Conservation (phyloP, 164 flowering plant genomes). For the Annona squamosa region DNA sequence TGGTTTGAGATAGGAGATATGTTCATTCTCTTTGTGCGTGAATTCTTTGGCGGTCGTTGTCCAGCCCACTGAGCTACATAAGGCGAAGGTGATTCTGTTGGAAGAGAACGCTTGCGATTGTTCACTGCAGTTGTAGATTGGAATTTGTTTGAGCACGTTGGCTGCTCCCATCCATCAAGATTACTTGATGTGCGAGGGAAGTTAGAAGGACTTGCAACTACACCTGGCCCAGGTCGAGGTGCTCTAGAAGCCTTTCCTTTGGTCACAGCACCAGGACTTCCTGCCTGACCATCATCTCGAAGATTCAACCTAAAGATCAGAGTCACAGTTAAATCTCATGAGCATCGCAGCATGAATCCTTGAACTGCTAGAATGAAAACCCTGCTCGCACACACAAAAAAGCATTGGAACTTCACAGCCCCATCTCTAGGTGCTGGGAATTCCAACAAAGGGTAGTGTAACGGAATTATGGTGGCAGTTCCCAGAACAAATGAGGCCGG, state of each 20-base stretch:
- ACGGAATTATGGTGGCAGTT: not conserved
- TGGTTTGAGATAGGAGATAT: conserved; percentile 63
- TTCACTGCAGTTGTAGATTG: conserved; percentile 37
- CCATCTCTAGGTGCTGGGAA: not conserved
- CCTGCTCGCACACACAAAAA: not conserved
- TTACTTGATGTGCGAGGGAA: conserved; percentile 42
- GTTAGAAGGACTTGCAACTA: conserved; percentile 40
- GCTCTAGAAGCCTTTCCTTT: conserved; percentile 80
- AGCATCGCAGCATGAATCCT: not conserved
- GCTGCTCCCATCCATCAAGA: conserved; percentile 64
- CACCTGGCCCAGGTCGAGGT: conserved; percentile 45
- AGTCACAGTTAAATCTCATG: not conserved
- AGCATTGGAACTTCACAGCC: not conserved
- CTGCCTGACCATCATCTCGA: conserved; percentile 41
- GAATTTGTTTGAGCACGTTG: conserved; percentile 37
- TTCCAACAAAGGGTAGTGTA: not conserved
- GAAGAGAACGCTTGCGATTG: conserved; percentile 58
- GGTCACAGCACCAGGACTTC: conserved; percentile 32
- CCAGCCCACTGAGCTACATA: conserved; percentile 87
- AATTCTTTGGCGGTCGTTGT: conserved; percentile 72
- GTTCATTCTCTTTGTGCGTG: conserved; percentile 75
- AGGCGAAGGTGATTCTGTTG: conserved; percentile 73
- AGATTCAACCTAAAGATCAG: conserved; percentile 33
- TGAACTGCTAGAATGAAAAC: not conserved
- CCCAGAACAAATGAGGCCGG: no score